A percentile compares a stretch with the other conserved stretches of the same genome.
These are phyloP conservation scores for Perkinsela sp. DNA, from an alignment of 208 protist genomes.

Conservation along the genomic window DNA sequence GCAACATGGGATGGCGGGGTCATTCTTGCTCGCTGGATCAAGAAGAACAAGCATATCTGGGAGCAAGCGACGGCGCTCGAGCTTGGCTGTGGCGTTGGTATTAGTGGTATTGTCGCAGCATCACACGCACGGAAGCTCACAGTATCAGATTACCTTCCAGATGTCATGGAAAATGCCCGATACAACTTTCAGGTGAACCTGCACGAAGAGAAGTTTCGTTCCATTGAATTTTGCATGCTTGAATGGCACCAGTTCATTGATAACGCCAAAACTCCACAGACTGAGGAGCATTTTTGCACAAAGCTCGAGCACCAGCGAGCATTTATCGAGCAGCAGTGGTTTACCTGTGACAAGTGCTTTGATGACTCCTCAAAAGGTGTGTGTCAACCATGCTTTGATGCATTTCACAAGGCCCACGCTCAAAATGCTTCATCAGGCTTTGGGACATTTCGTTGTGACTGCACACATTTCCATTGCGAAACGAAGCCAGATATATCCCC, in stretches of 20 bases:
- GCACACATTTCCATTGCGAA: not conserved
- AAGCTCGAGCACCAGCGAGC: not conserved
- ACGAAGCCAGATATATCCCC: not conserved
- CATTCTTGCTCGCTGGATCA: conserved; percentile 5
- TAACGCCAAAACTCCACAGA: conserved; percentile 2
- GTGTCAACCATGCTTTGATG: not conserved
- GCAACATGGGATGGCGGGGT: conserved; percentile 7
- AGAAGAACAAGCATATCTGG: conserved; percentile 2
- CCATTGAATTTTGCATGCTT: not conserved
- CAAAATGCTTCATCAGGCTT: not conserved
- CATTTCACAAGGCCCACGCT: not conserved
- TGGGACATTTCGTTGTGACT: not conserved
- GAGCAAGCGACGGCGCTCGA: not conserved
- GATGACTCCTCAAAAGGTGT: not conserved
- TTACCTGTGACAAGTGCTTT: conserved; percentile 5
- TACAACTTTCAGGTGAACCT: conserved; percentile 6
- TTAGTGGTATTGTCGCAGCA: not conserved
- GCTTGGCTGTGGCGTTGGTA: not conserved
- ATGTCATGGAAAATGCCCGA: conserved; percentile 3
- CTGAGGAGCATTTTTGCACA: conserved; percentile 3
- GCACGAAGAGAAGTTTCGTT: not conserved
- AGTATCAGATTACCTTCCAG: conserved; percentile 5
- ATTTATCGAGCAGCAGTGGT: conserved; percentile 1
- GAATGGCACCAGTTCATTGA: not conserved
- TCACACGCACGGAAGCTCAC: not conserved